These are phyloP conservation scores for Cymbopogon flexuosus DNA, from an alignment of 202 grass and related monocot genomes.

Conservation along the genomic window DNA sequence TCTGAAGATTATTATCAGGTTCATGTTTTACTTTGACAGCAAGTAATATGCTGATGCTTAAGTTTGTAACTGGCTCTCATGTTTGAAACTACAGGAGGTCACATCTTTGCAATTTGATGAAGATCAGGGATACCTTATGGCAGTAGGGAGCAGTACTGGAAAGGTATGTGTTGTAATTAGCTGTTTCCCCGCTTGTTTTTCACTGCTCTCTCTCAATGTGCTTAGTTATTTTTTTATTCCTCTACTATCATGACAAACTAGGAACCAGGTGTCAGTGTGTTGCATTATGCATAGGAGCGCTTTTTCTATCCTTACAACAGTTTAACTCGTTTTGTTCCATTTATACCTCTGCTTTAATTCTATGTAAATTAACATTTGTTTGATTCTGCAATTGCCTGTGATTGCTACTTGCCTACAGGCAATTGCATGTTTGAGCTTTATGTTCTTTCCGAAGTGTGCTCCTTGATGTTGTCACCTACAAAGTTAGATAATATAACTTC, in stretches of 20 bases:
- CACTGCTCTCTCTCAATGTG: neutral
- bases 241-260: neutral
- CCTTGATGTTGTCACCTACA: neutral
- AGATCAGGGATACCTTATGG: slow-evolving; percentile 82
- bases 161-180: slow-evolving; percentile 49
- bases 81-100: slow-evolving; percentile 63
- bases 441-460: neutral
- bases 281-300: neutral
- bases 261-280: neutral
- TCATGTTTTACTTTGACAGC: slow-evolving; percentile 14
- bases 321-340: neutral
- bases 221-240: slow-evolving; percentile 8
- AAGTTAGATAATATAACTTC: neutral
- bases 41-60: neutral
- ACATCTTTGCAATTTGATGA: slow-evolving; percentile 86
- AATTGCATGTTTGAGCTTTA: neutral
- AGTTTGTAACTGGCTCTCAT: slow-evolving; percentile 2
- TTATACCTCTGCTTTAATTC: slow-evolving; percentile 10
- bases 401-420: neutral
- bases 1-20: slow-evolving; percentile 72
- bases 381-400: neutral
- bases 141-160: slow-evolving; percentile 79
- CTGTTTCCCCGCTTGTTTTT: slow-evolving; percentile 9
- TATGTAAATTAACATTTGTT: neutral
- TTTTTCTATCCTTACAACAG: neutral